phyloP scores from a whole-genome alignment of 345 rosid species.

The Pseudoturritis turrita region DNA sequence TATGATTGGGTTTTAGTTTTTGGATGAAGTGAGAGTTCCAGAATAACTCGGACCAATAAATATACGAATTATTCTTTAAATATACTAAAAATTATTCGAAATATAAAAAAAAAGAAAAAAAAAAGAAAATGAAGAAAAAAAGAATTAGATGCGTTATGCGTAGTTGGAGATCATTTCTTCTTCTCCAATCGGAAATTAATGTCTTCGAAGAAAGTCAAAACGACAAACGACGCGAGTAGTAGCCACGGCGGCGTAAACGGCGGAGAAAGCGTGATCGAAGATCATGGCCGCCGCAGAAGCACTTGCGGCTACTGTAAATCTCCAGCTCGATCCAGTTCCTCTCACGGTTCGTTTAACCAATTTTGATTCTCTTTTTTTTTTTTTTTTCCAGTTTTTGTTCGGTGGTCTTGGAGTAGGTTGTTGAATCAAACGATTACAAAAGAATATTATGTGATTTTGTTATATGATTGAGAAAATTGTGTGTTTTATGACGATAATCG shows the following conservation, averaged over 20 bases:
- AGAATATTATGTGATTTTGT: no score
- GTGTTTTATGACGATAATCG: no score
- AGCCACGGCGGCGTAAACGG: constrained; percentile 40
- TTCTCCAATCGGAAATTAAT: constrained; percentile 1
- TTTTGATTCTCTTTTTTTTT: not conserved
- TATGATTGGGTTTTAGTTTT: no score
- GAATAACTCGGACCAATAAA: no score
- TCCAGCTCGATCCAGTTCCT: constrained; percentile 40
- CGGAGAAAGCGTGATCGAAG: constrained; percentile 56
- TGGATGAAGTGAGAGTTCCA: no score
- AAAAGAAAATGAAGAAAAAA: no score
- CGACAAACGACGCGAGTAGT: constrained; percentile 63
- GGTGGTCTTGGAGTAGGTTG: not conserved
- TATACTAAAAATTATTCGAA: no score
- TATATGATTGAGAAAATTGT: no score
- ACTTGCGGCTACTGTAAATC: constrained; percentile 82
- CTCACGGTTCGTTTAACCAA: constrained; percentile 68
- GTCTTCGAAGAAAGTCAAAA: constrained; percentile 34
- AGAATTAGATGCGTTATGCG: no score
- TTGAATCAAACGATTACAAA: not conserved
- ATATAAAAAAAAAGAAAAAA: no score
- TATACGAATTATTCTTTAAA: no score
- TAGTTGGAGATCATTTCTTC: constrained; percentile 9
- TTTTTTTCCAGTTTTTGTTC: not conserved
- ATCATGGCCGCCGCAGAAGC: constrained; percentile 46